Evolutionary conservation across 306 rosid species (phyloP).

Genomic region (Adenanthera pavonina): DNA sequence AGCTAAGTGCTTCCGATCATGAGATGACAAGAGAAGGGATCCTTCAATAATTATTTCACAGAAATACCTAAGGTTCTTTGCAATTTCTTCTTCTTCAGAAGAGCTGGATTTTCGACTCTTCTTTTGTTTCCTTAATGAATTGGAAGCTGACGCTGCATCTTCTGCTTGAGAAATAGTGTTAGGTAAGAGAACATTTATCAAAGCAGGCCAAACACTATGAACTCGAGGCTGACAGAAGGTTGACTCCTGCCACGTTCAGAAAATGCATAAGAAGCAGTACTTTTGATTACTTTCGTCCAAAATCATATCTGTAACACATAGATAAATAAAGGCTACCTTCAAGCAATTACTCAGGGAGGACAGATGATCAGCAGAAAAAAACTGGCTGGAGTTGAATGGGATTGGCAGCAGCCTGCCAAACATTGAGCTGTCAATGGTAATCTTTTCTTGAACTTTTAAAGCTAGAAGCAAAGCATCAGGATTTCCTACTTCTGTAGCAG

Average conservation of each 20-base stretch:
- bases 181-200: slow-evolving; percentile 73
- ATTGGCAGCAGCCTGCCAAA: slow-evolving; percentile 73
- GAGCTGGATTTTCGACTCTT: slow-evolving; percentile 79
- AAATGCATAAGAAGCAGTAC: slow-evolving; percentile 24
- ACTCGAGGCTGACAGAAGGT: slow-evolving; percentile 95
- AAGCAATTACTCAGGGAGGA: slow-evolving; percentile 72
- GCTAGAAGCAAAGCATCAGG: slow-evolving; percentile 94
- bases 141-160: slow-evolving; percentile 69
- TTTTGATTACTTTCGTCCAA: slow-evolving; percentile 14
- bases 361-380: slow-evolving; percentile 73
- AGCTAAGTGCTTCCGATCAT: slow-evolving; percentile 94
- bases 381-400: slow-evolving; percentile 66
- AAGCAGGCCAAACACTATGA: slow-evolving; percentile 88
- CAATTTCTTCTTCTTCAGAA: slow-evolving; percentile 87
- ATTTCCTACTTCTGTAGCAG: slow-evolving; percentile 78
- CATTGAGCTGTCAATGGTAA: slow-evolving; percentile 50
- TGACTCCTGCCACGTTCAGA: slow-evolving; percentile 74
- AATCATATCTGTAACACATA: slow-evolving; percentile 17
- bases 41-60: slow-evolving; percentile 84
- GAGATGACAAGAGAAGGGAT: slow-evolving; percentile 90
- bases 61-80: slow-evolving; percentile 63
- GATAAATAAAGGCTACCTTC: slow-evolving; percentile 60
- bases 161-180: slow-evolving; percentile 68
- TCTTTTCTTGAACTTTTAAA: slow-evolving; percentile 63
- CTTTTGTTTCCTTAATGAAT: slow-evolving; percentile 81